Evolutionary conservation across 495 filamentous ascomycete species (phyloP), one percentile per base, ranked within the genome.

Genomic region (Evansstolkia leycettana): DNA sequence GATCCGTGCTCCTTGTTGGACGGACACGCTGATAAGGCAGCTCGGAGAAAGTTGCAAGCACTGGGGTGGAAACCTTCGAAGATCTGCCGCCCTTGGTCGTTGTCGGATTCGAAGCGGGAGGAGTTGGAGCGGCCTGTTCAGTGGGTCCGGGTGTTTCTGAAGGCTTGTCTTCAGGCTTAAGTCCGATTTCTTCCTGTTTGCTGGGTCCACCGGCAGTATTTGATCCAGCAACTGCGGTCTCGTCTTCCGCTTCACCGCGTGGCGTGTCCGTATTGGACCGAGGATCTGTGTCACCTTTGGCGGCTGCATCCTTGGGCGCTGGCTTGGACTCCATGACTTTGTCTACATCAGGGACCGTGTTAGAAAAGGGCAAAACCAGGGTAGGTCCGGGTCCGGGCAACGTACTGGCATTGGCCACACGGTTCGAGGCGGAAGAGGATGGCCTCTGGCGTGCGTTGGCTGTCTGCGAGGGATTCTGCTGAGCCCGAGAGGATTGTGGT

Each of bases 401-500:
- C 50, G 31, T 58, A 58, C 55, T 47, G 26, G 42, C 42, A 36
- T 37, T 53, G 14, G 50, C 33, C 9, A 58, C 38, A 18, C 55
- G 60, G 42, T 69, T 80, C 3, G 76, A 75, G 1, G 72, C 65
- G 0, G 72, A 77, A 1, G 80, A 77, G 2, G 70, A 50, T 0
- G 76, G 75, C 27, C 73, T 65, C 34, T 73, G 71, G 20, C 74
- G 70, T 7, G 60, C 49, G 34, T 47, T 80, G 67, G 17, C 62
- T 2, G 71, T 69, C 31, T 73, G 69, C 11, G 65, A 70, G 1
- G 76, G 75, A 42, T 72, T 80, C 43, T 84, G 78, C 39, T 83
- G 79, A 10, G 70, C 75, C 42, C 82, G 72, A 11, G 77, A 75
- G 2, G 77, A 72, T 25, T 72, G 67, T 11, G 80, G 75, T 28